Evolutionary conservation across 371 early-diverging fungal species (phyloP).

Genomic region (Encephalitozoon romaleae): DNA sequence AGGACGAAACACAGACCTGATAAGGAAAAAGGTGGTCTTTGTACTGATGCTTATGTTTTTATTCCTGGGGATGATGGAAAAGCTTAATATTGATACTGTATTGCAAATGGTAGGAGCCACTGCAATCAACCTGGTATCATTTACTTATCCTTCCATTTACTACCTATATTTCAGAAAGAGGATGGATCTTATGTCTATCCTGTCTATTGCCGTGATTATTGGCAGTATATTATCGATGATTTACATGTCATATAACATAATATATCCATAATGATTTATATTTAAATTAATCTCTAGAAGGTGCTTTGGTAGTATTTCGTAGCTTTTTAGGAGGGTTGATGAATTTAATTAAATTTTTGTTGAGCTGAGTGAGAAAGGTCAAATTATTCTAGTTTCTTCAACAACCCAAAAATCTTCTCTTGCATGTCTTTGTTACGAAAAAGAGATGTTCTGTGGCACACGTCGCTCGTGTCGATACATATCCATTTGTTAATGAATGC

Average conservation of each 20-base stretch:
- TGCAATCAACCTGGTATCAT: background rate
- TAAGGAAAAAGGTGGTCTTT: background rate
- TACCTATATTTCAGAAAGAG: slow-evolving; percentile 21
- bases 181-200: background rate
- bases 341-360: slow-evolving; percentile 13
- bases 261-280: background rate
- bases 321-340: background rate
- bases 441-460: slow-evolving; percentile 44
- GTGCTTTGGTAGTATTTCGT: background rate
- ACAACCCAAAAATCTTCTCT: slow-evolving; percentile 53
- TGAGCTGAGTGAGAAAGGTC: background rate
- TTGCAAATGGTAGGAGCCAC: background rate
- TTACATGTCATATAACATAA: slow-evolving; percentile 5
- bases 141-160: slow-evolving; percentile 15
- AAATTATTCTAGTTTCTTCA: slow-evolving; percentile 32
- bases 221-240: slow-evolving; percentile 2
- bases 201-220: background rate
- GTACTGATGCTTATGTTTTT: background rate
- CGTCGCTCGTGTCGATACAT: slow-evolving; percentile 37
- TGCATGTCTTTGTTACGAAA: slow-evolving; percentile 56
- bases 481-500: slow-evolving; percentile 57
- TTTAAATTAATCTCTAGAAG: background rate
- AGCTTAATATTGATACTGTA: slow-evolving; percentile 6
- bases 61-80: background rate
- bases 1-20: background rate